These are phyloP conservation scores for Mycosphaerelloides madeirae DNA, from an alignment of 2,329 filamentous ascomycete genomes.

Conservation along the genomic window DNA sequence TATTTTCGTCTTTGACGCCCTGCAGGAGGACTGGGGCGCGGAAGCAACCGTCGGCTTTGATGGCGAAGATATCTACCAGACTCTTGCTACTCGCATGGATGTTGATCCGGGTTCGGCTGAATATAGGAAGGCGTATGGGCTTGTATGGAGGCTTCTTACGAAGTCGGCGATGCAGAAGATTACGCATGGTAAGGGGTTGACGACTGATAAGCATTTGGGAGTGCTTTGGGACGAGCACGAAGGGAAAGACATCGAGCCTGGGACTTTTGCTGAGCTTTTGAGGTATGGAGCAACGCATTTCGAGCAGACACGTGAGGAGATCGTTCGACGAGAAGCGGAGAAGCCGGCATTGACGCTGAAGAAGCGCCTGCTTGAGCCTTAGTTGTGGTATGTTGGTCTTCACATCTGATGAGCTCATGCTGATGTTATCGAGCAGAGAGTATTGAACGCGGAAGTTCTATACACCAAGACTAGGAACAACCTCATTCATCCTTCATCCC, in stretches of 20 bases:
- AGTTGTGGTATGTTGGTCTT: background rate
- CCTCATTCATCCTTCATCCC: constrained; percentile 8
- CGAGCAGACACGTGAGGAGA: constrained; percentile 21
- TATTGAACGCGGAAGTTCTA: too few relatives aligned
- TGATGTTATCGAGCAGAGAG: too few relatives aligned
- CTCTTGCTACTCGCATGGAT: constrained; percentile 1
- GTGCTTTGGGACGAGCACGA: constrained; percentile 27
- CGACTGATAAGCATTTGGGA: constrained; percentile 19
- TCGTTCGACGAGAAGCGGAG: constrained; percentile 8
- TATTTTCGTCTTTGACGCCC: constrained; percentile 12
- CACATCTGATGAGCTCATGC: too few relatives aligned
- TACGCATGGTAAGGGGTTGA: constrained; percentile 29
- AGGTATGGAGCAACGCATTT: constrained; percentile 31
- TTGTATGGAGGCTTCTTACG: constrained; percentile 24
- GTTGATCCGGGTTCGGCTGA: background rate
- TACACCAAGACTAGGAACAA: background rate
- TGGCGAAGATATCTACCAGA: constrained; percentile 7
- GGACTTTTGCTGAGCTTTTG: constrained; percentile 31
- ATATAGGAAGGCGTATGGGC: constrained; percentile 9
- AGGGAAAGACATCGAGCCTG: constrained; percentile 22
- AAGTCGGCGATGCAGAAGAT: constrained; percentile 28
- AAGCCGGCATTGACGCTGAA: constrained; percentile 4
- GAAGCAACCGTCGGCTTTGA: constrained; percentile 16
- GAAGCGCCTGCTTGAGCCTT: constrained; percentile 12
- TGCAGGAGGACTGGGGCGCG: constrained; percentile 16